Base-by-base conservation (phyloP, 441 rosid species). In the Daphne laureola region DNA sequence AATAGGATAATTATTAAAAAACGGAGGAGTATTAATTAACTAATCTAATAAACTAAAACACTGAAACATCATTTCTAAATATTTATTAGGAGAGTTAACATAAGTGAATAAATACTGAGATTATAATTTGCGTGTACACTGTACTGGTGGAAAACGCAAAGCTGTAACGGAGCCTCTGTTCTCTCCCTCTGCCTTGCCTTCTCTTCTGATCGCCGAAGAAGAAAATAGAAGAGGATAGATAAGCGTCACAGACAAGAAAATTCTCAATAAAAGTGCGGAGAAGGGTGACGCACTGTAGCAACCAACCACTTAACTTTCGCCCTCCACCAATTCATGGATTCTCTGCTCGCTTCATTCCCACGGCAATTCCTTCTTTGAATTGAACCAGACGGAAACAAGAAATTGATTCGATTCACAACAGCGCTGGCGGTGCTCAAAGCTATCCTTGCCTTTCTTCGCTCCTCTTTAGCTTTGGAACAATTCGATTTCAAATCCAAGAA, bases 361-460 rank as follows among this genome's bases (percentile, higher is more conserved):
- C 84, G 78, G 68, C 67, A 68, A 18, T 50, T 57, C 59, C 42
- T 56, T 25, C 58, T 70, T 70, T 73, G 70, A 66, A 64, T 70
- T 73, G 70, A 66, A 64, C 21, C 57, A 15, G 58, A 26, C 64
- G 43, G 31, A 45, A 43, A 61, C 59, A 44, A 42, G 12, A 74
- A 42, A 60, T 58, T 58, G 78, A 75, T 73, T 73, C n/a, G n/a
- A n/a, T n/a, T n/a, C n/a, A n/a, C n/a, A n/a, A n/a, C n/a, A n/a
- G n/a, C n/a, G n/a, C 87, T 83, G 84, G 84, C 84, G 66, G 78
- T 64, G 73, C 67, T 74, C 14, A 78, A 69, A 58, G 81, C 73
- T 58, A 73, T 79, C 66, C 58, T 69, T 57, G 63, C 74, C 50
- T 73, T 73, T 60, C 67, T 71, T 52, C 69, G 58, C 50, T 78